A percentile compares a stretch with the other conserved stretches of the same genome.
Conservation (phyloP, 352 stramenopile species). For the Phytophthora uliginosa region DNA sequence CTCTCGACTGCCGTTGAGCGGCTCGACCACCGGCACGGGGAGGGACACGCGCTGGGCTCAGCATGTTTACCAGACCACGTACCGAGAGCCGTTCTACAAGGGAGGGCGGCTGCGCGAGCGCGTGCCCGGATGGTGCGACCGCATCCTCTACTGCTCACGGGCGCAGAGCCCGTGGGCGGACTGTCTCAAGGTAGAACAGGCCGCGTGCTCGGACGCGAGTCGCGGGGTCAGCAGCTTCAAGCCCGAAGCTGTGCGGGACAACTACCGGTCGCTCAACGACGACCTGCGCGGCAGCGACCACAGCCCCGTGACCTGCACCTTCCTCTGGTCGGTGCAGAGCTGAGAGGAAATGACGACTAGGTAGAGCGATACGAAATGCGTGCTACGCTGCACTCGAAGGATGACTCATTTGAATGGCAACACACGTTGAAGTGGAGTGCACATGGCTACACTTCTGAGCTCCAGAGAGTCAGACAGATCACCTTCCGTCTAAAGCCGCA, state of each 20-base stretch:
- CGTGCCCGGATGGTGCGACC: conserved; percentile 77
- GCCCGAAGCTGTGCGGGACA: conserved; percentile 42
- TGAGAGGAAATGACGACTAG: not conserved
- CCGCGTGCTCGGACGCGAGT: conserved; percentile 31
- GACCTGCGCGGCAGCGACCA: conserved; percentile 71
- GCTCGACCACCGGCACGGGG: conserved; percentile 32
- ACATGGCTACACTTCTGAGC: conserved; percentile 34
- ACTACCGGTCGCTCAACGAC: conserved; percentile 74
- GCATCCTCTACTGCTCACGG: conserved; percentile 66
- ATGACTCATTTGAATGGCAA: conserved; percentile 9
- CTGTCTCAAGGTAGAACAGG: conserved; percentile 51
- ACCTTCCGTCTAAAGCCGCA: conserved; percentile 13
- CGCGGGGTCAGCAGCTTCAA: conserved; percentile 22
- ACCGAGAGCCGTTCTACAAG: conserved; percentile 82
- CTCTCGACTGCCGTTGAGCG: conserved; percentile 32
- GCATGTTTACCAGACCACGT: conserved; percentile 62
- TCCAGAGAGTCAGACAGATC: conserved; percentile 9
- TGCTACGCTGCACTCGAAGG: not conserved
- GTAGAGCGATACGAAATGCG: not conserved
- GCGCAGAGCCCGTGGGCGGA: conserved; percentile 12
- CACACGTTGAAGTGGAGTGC: conserved; percentile 11
- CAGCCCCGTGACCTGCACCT: conserved; percentile 71
- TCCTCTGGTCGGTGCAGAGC: conserved; percentile 48
- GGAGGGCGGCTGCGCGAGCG: conserved; percentile 68
- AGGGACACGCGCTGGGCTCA: conserved; percentile 56